Base-by-base conservation (phyloP, 2,329 filamentous ascomycete species). In the Pseudocercospora fuligena region DNA sequence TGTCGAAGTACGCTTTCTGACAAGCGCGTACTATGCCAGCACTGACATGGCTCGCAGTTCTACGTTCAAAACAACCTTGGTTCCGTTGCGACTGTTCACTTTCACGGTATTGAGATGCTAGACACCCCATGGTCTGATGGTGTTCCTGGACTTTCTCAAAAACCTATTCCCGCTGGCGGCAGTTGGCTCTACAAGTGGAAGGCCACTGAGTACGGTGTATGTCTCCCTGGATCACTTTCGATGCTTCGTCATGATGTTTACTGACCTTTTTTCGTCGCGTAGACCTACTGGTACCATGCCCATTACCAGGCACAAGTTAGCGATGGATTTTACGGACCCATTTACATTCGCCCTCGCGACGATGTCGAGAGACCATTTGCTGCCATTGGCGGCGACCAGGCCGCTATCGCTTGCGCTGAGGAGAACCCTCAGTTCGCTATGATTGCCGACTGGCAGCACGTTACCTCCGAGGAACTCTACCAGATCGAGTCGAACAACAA, bases 61-160 rank as follows among this genome's bases (percentile, higher is more conserved):
- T 65, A 61, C 27, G 67, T 71, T 7, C 31, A 53, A 47, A 70
- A 70, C 46, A 40, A 59, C n/a, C 46, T 70, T 12, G 57, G 53
- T 21, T 27, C 51, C 25, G 63, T 66, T 29, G 66, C 69, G 8
- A 68, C 66, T 12, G 59, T 73, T 25, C 71, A 72, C 46, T 73
- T 67, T 29, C 71, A 73, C 49, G 71, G 71, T 29, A 71, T 72
- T 21, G 58, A 51, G 61, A 64, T 67, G 58, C 56, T 60, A 21
- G 23, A 66, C 29, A 71, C 70, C 9, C 70, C 70, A 27, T 72
- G 70, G 70, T 65, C 69, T 2, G 71, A 73, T 60, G 71, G 71
- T 12, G 68, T 70, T n/a, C 66, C 69, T 40, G 71, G 71, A 16
- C 61, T 73, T 11, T 67, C 69, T 11, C 71, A 73, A 58, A 62